A percentile compares a stretch with the other conserved stretches of the same genome.
Conservation (phyloP, 345 rosid genomes). For the Aurinia saxatilis region DNA sequence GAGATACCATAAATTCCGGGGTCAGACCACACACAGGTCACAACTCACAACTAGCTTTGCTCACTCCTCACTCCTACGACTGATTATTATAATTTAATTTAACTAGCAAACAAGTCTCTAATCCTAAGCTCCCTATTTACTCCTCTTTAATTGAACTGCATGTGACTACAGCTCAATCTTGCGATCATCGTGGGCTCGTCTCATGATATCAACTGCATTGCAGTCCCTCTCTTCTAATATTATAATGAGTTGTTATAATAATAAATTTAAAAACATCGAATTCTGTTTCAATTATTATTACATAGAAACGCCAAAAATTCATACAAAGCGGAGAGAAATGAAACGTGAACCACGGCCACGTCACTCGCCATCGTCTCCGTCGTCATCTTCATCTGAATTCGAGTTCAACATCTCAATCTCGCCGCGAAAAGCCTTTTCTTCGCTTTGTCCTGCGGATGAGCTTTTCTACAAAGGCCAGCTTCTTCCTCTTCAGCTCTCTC, state of each 20-base stretch:
- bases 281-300: constrained; percentile 15
- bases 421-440: constrained; percentile 62
- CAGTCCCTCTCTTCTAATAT: constrained; percentile 15
- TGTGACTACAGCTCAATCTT: constrained; percentile 32
- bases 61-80: constrained; percentile 18
- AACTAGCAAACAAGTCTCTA: constrained; percentile 1
- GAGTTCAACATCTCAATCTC: constrained; percentile 79
- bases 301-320: not conserved
- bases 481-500: constrained; percentile 86
- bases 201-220: constrained; percentile 26
- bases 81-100: not conserved
- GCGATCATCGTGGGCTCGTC: constrained; percentile 27
- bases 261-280: not conserved
- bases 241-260: too few species aligned
- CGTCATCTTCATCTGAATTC: constrained; percentile 82
- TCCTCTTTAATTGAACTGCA: constrained; percentile 24
- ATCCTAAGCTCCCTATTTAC: constrained; percentile 2
- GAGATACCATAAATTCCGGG: constrained; percentile 17
- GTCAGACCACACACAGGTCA: not conserved
- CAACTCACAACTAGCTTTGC: constrained; percentile 19
- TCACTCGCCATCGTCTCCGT: constrained; percentile 45
- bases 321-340: constrained; percentile 14
- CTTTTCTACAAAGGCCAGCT: constrained; percentile 98
- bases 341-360: constrained; percentile 27
- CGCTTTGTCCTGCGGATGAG: constrained; percentile 88